Conservation (phyloP, 2,329 filamentous ascomycete genomes). For the Fusarium temperatum region DNA sequence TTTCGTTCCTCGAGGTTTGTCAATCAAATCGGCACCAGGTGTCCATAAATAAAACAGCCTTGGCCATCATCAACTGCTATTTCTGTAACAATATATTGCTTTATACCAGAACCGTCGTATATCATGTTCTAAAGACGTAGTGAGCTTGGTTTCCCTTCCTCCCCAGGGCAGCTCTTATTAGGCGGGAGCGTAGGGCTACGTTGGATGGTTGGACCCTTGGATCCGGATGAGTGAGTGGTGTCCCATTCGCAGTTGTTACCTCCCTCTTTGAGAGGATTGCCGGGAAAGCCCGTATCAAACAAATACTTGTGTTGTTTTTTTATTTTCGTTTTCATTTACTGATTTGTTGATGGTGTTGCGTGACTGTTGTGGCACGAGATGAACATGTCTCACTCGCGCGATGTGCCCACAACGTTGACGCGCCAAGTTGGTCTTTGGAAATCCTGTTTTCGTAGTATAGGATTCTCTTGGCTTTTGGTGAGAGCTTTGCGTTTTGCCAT, state of each 20-base stretch:
- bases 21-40: not conserved
- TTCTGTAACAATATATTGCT: not conserved
- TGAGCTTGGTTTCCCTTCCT: not conserved
- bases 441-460: not conserved
- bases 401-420: not conserved
- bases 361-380: slow-evolving; percentile 4
- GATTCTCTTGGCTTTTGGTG: not conserved
- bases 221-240: not conserved
- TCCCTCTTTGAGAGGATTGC: slow-evolving; percentile 9
- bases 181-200: not conserved
- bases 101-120: not conserved
- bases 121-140: not conserved
- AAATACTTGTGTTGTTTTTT: not conserved
- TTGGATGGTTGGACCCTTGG: slow-evolving; percentile 27
- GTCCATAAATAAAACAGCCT: not conserved
- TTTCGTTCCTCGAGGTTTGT: not conserved
- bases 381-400: not conserved
- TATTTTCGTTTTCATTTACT: not conserved
- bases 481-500: not conserved
- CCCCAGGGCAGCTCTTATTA: not conserved
- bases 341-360: slow-evolving; percentile 14
- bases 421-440: not conserved
- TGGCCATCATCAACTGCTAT: not conserved
- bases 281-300: slow-evolving; percentile 12
- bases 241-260: not conserved